Conservation (phyloP, 208 protist genomes). For the Trypanosoma caninum region DNA sequence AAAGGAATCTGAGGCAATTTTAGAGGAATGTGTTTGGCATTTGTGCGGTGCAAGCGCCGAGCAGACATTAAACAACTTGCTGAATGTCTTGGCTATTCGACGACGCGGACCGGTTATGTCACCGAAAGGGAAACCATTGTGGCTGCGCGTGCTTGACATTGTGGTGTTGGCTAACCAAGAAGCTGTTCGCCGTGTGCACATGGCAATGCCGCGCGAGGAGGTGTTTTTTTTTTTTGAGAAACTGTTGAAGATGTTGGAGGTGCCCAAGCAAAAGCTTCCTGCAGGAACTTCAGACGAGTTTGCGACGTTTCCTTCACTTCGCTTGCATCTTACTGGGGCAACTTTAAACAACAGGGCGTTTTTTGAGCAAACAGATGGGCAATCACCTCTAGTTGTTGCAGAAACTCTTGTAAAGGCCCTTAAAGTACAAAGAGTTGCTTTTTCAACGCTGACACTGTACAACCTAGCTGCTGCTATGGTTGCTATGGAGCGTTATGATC, state of each 20-base stretch:
- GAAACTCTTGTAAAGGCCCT: slow-evolving; percentile 49
- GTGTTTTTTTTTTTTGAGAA: slow-evolving; percentile 44
- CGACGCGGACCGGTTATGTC: not conserved
- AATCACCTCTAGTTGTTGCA: slow-evolving; percentile 19
- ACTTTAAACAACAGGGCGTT: slow-evolving; percentile 56
- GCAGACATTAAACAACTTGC: slow-evolving; percentile 19
- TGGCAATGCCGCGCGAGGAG: slow-evolving; percentile 36
- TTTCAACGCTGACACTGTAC: slow-evolving; percentile 63
- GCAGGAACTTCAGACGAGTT: slow-evolving; percentile 12
- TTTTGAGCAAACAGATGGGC: slow-evolving; percentile 23
- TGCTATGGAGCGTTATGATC: slow-evolving; percentile 49
- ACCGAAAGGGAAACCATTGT: slow-evolving; percentile 25
- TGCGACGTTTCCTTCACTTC: slow-evolving; percentile 18
- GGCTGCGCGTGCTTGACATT: slow-evolving; percentile 43
- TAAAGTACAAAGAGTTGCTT: slow-evolving; percentile 31
- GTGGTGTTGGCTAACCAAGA: slow-evolving; percentile 53
- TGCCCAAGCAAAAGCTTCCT: not conserved
- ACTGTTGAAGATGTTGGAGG: slow-evolving; percentile 37
- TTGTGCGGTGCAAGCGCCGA: slow-evolving; percentile 20
- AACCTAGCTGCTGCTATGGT: slow-evolving; percentile 70
- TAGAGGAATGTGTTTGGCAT: slow-evolving; percentile 18
- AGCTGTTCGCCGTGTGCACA: slow-evolving; percentile 42
- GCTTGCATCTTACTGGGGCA: slow-evolving; percentile 26
- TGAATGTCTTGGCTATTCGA: slow-evolving; percentile 11
- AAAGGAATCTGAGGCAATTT: slow-evolving; percentile 13